A percentile compares a stretch with the other conserved stretches of the same genome.
phyloP scores from a whole-genome alignment of 1,284 basidiomycete genomes.

The Trichosporon ovoides region DNA sequence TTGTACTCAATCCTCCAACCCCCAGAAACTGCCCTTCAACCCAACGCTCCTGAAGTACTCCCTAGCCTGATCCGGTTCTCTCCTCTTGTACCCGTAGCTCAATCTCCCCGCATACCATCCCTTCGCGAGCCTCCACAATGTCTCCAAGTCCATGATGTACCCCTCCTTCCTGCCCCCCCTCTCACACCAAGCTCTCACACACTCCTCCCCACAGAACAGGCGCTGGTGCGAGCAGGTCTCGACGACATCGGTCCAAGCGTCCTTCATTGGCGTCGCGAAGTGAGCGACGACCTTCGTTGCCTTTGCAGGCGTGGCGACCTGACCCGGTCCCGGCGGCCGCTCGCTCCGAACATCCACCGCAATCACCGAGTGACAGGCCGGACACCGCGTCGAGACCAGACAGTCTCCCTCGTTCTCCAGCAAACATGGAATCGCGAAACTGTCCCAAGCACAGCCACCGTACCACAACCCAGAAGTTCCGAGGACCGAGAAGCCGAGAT shows the following conservation, averaged over 20 bases:
- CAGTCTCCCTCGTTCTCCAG: background rate
- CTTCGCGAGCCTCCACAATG: conserved; percentile 9
- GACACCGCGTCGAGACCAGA: conserved; percentile 9
- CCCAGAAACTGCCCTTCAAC: conserved; percentile 10
- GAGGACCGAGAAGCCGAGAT: conserved; percentile 14
- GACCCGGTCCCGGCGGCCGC: background rate
- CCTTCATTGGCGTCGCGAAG: conserved; percentile 9
- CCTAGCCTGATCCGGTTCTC: conserved; percentile 8
- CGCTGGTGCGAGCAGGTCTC: conserved; percentile 11
- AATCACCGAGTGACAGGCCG: background rate
- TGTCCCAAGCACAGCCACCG: conserved; percentile 12
- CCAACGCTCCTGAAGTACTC: conserved; percentile 11
- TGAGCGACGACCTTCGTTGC: background rate
- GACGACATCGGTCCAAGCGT: conserved; percentile 13
- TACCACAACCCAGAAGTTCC: background rate
- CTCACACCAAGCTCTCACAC: conserved; percentile 3
- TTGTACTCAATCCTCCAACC: background rate
- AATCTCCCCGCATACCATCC: conserved; percentile 11
- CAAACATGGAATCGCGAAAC: conserved; percentile 4
- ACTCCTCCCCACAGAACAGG: conserved; percentile 4
- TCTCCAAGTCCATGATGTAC: conserved; percentile 10
- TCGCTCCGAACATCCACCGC: background rate
- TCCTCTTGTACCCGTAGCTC: conserved; percentile 1
- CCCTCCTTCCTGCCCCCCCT: background rate
- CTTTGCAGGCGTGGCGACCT: background rate